Evolutionary conservation across 768 basidiomycete species (phyloP).

Genomic region (Amanita inopinata): DNA sequence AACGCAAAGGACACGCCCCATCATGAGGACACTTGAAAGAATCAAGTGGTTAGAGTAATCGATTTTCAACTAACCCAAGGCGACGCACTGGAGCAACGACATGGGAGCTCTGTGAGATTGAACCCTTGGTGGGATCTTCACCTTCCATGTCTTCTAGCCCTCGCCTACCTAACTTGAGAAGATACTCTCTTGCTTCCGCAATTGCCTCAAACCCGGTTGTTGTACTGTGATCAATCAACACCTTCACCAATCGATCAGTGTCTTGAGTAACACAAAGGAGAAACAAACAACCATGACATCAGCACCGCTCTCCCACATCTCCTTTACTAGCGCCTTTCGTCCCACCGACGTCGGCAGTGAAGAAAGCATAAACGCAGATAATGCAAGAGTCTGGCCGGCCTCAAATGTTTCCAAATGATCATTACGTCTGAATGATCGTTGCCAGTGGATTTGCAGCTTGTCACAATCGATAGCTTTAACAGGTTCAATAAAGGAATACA

Average conservation of each 20-base stretch:
- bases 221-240: slow-evolving; percentile 81
- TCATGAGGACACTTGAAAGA: slow-evolving; percentile 80
- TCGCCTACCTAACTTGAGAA: slow-evolving; percentile 54
- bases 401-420: slow-evolving; percentile 30
- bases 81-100: slow-evolving; percentile 78
- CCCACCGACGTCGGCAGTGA: slow-evolving; percentile 51
- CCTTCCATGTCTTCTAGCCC: slow-evolving; percentile 41
- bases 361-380: slow-evolving; percentile 85
- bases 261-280: slow-evolving; percentile 3
- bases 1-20: slow-evolving; percentile 65
- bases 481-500: slow-evolving; percentile 4
- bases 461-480: slow-evolving; percentile 38
- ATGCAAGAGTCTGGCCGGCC: slow-evolving; percentile 48
- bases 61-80: slow-evolving; percentile 7
- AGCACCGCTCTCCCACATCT: slow-evolving; percentile 91
- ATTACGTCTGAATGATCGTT: slow-evolving; percentile 44
- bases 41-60: slow-evolving; percentile 5
- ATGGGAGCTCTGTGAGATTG: slow-evolving; percentile 49
- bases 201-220: slow-evolving; percentile 67
- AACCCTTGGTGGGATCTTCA: slow-evolving; percentile 13
- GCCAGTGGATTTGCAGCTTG: slow-evolving; percentile 38
- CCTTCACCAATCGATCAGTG: slow-evolving; percentile 26
- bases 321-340: slow-evolving; percentile 58
- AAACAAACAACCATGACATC: slow-evolving; percentile 73
- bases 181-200: slow-evolving; percentile 65